Base-by-base conservation (phyloP, 106 monocot species). In the Acanthochlamys bracteata region DNA sequence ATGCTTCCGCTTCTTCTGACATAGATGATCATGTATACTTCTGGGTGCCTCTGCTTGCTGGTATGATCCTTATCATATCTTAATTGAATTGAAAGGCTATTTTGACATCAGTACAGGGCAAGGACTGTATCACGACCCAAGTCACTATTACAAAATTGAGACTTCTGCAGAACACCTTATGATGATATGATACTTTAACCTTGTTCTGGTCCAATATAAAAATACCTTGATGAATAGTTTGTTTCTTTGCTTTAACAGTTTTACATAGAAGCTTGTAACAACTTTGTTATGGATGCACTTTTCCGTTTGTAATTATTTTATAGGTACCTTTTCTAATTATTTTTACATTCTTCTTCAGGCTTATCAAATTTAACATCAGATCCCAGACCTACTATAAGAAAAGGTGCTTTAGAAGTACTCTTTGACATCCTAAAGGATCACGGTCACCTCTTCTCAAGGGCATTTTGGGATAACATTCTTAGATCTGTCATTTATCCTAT, bases 371-470 rank as follows among this genome's bases (percentile, higher is more conserved):
- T 98, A 72, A 89, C 98, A 23, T 78, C 92, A 64, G 98, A 98
- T 80, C 70, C 92, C 17, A 78, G 98, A 61, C 40, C 80, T 64
- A 72, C 85, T n/a, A 89, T 89, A 42, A 82, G 85, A 46, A 98
- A 86, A 70, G 77, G 92, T 39, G 85, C 98, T 71, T 52, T 98
- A 64, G 92, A 92, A 81, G 88, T 92, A 40, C 79, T 98, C 21
- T 98, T 98, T 71, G 82, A 92, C 66, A 98, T 98, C 62, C 66
- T 98, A n/a, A 88, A 83, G 66, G 98, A 92, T 60, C 98, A 98
- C 68, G 98, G 98, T 16, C 79, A 79, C 45, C 84, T 98, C 66
- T 98, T 98, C 63, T 83, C 98, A 12, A 25, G 19, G 59, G 57
- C 67, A 14, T 89, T 98, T 43, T 98, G 92, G 92, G 73, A 46